phyloP scores from a whole-genome alignment of 345 rosid genomes.

The Anastatica hierochuntica region DNA sequence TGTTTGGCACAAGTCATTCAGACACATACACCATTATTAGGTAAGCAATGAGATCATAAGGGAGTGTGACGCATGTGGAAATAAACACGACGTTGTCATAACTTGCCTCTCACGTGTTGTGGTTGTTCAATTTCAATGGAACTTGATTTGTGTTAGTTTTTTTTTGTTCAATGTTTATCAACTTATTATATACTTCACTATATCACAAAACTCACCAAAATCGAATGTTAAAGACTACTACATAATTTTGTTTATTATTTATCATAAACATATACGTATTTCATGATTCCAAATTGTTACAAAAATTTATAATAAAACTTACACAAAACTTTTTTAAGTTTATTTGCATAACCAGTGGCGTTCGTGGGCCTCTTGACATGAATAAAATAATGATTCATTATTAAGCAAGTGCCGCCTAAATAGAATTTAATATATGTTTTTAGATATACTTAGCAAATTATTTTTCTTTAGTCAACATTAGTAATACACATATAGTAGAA shows the following conservation, averaged over 20 bases:
- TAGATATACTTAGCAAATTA: background rate
- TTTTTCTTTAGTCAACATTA: background rate
- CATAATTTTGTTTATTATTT: too few relatives aligned
- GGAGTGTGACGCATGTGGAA: slow-evolving; percentile 2
- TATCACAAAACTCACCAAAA: too few relatives aligned
- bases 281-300: too few relatives aligned
- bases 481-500: background rate
- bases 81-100: background rate
- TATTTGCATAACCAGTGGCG: too few relatives aligned
- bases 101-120: slow-evolving; percentile 4
- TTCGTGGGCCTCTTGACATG: too few relatives aligned
- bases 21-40: background rate
- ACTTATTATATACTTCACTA: too few relatives aligned
- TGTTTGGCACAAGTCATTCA: background rate
- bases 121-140: background rate
- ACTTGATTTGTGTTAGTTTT: background rate
- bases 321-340: too few relatives aligned
- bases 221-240: too few relatives aligned
- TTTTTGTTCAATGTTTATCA: background rate
- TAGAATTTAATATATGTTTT: background rate
- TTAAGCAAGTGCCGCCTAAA: too few relatives aligned
- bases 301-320: too few relatives aligned
- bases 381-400: too few relatives aligned
- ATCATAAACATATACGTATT: too few relatives aligned
- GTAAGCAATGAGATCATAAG: slow-evolving; percentile 22